phyloP scores from a whole-genome alignment of 192 early-diverging fungal genomes.

The Coemansia sp. region DNA sequence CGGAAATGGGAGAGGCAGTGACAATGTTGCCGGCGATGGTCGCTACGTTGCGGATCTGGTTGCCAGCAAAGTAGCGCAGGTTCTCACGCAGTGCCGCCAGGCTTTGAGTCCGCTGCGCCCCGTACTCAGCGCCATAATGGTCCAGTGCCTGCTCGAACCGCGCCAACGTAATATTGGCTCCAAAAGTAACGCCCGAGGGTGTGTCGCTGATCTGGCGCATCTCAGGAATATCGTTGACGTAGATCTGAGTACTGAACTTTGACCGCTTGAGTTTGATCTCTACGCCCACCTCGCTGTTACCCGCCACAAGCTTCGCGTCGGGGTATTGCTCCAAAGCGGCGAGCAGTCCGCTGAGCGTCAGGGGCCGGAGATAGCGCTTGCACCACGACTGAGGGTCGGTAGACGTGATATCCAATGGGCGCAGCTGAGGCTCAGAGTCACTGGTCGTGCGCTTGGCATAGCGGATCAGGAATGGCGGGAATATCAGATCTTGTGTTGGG shows the following conservation, averaged over 20 bases:
- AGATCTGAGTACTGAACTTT: conserved; percentile 65
- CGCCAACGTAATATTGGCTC: conserved; percentile 69
- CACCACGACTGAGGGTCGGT: conserved; percentile 23
- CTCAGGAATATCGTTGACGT: conserved; percentile 69
- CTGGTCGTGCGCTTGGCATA: conserved; percentile 43
- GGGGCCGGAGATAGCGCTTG: conserved; percentile 55
- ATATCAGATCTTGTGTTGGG: conserved; percentile 65
- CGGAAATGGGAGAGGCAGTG: conserved; percentile 86
- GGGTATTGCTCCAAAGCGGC: conserved; percentile 60
- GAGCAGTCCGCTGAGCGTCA: conserved; percentile 59
- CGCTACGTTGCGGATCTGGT: conserved; percentile 86
- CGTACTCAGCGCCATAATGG: conserved; percentile 21
- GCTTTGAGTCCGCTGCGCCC: conserved; percentile 52
- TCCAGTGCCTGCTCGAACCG: conserved; percentile 50
- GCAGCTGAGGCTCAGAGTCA: conserved; percentile 18
- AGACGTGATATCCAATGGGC: conserved; percentile 23
- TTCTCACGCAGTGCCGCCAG: conserved; percentile 74
- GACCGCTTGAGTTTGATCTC: conserved; percentile 76
- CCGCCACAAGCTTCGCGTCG: conserved; percentile 72
- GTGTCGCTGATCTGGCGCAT: conserved; percentile 55
- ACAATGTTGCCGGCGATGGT: conserved; percentile 83
- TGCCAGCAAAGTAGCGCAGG: conserved; percentile 79
- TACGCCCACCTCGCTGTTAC: conserved; percentile 84
- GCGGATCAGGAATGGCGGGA: conserved; percentile 66
- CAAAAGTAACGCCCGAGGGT: conserved; percentile 55